Evolutionary conservation across 805 yeast genomes (phyloP), one percentile per base, ranked within the genome.

Genomic region (Suhomyces faveliae): DNA sequence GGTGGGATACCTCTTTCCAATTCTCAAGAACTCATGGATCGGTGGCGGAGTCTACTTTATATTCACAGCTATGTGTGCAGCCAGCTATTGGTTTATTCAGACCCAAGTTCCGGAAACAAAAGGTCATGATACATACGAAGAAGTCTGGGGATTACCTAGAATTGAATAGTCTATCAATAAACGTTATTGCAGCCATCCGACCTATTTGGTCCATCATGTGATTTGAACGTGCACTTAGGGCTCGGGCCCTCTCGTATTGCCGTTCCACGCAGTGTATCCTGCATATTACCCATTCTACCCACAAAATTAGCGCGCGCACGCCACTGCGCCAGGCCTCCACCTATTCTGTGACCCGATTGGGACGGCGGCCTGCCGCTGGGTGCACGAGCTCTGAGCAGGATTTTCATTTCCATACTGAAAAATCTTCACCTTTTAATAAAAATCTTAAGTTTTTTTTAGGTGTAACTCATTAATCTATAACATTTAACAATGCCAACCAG

Each of bases 401-500:
- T 37, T 37, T 37, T 39, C 25, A 22, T 25, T 22, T 25, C 42
- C 46, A 43, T 24, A 33, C 46, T 37, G 46, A 43, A 33, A 43
- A 43, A 43, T 33, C 39, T 43, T 43, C 46, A 43, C 46, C 46
- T 43, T 41, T 41, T 25, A 41, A 8, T 23, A 43, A 29, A 43
- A 25, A 19, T 40, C 37, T 37, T 11, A 33, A 17, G 21, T 37
- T 43, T 37, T 43, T 43, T 22, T 35, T 23, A 43, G 42, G 23
- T 43, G 43, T 48, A 23, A 17, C 29, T 19, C 25, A 45, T 35
- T 47, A 49, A 37, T 47, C 51, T 46, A 52, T 42, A 30, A 49
- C 58, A 57, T 52, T 33, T 50, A 56, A 77, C 74, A 75, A 91
- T 91, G 98, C 98, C 98, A 78, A 88, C 97, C 85, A 90, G 98